phyloP scores from a whole-genome alignment of 2,329 filamentous ascomycete species.

The Botryotinia narcissicola region DNA sequence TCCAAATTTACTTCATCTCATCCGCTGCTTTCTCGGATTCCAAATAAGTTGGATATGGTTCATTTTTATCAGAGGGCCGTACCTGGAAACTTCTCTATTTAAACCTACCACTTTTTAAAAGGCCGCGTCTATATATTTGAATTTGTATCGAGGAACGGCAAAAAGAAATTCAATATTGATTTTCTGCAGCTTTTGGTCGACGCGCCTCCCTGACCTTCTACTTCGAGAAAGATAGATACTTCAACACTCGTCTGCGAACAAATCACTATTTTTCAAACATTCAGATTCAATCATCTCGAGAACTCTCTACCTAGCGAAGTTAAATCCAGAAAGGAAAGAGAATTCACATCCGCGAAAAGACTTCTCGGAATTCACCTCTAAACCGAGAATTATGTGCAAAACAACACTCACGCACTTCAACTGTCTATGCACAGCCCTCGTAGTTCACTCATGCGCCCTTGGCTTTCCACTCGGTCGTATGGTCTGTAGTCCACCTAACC shows the following conservation, averaged over 20 bases:
- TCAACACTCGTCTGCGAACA: not conserved
- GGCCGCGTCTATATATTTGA: not conserved
- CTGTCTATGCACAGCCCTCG: not conserved
- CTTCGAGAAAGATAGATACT: not conserved
- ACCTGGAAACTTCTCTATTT: too few species aligned
- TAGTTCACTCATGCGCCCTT: not conserved
- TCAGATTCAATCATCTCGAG: not conserved
- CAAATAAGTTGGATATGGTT: not conserved
- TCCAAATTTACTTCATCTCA: not conserved
- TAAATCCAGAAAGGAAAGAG: not conserved
- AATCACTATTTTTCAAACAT: not conserved
- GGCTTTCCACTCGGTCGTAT: not conserved
- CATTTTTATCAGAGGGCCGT: not conserved
- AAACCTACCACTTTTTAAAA: too few species aligned
- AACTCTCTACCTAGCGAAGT: not conserved
- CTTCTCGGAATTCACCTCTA: not conserved
- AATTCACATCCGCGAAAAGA: not conserved
- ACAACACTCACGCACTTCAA: conserved; percentile 1
- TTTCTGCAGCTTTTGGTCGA: not conserved
- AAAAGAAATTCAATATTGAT: not conserved
- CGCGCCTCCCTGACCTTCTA: too few species aligned
- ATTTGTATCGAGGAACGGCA: not conserved
- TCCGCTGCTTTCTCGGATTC: not conserved
- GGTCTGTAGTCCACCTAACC: not conserved
- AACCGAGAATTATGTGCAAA: not conserved